phyloP scores from a whole-genome alignment of 75 land plant genomes.

The Picea sitchensis region DNA sequence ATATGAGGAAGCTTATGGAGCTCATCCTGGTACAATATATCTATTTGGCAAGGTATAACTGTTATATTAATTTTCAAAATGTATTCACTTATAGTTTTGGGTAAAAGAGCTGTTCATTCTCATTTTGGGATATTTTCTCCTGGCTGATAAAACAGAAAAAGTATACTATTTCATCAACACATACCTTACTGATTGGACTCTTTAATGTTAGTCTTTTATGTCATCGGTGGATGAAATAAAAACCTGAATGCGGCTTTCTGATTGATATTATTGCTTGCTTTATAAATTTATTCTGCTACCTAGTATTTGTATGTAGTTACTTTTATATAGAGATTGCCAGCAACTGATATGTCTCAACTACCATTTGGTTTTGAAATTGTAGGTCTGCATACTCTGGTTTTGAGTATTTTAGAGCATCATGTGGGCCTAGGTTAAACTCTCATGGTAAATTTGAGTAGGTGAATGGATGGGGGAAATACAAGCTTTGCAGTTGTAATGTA shows the following conservation, averaged over 20 bases:
- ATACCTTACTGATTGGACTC: too few relatives aligned
- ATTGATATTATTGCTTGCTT: too few relatives aligned
- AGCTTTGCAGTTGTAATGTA: neutral
- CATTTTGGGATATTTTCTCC: too few relatives aligned
- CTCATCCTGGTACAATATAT: conserved; percentile 80
- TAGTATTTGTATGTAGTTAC: neutral
- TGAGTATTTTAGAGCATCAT: neutral
- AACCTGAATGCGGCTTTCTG: too few relatives aligned
- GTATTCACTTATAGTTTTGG: too few relatives aligned
- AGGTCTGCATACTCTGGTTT: neutral
- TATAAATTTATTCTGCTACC: neutral
- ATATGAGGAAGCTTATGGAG: conserved; percentile 82
- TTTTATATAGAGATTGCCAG: neutral
- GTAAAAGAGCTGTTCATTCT: too few relatives aligned
- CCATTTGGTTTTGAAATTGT: neutral
- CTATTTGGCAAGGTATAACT: conserved; percentile 97
- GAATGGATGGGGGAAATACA: neutral
- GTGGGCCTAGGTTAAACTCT: neutral
- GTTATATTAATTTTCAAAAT: too few relatives aligned
- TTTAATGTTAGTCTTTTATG: too few relatives aligned
- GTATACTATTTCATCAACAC: too few relatives aligned
- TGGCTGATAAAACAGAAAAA: too few relatives aligned
- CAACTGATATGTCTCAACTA: neutral
- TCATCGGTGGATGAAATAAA: too few relatives aligned
- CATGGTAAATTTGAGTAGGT: neutral